Evolutionary conservation across 2,329 filamentous ascomycete species (phyloP).

Genomic region (Aureobasidium sp.): DNA sequence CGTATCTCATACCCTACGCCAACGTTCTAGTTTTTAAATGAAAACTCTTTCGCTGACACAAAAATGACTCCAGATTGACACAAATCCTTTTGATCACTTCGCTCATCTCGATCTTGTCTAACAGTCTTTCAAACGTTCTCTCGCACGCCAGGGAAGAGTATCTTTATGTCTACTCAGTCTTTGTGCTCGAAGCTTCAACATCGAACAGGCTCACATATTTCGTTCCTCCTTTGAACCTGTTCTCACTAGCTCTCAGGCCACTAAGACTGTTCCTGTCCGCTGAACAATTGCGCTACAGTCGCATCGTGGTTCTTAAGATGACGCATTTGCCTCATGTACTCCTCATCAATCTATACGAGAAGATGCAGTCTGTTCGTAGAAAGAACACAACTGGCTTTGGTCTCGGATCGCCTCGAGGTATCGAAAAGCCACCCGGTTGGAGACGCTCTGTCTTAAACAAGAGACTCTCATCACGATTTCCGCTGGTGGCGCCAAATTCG

Average conservation of each 20-base stretch:
- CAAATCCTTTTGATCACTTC: slow-evolving; percentile 74
- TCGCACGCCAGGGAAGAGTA: slow-evolving; percentile 65
- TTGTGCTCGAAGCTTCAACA: slow-evolving; percentile 46
- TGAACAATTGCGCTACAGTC: slow-evolving; percentile 54
- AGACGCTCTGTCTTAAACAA: slow-evolving; percentile 14
- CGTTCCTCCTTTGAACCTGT: slow-evolving; percentile 54
- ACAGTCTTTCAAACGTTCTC: slow-evolving; percentile 60
- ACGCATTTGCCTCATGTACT: slow-evolving; percentile 61
- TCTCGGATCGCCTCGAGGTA: background rate
- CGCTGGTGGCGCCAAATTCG: slow-evolving; percentile 20
- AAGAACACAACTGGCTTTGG: background rate
- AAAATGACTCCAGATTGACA: slow-evolving; percentile 44
- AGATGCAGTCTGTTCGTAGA: slow-evolving; percentile 14
- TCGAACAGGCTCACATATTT: slow-evolving; percentile 44
- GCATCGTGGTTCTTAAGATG: slow-evolving; percentile 52
- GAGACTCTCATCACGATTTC: slow-evolving; percentile 23
- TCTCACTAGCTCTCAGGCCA: slow-evolving; percentile 66
- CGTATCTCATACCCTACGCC: background rate
- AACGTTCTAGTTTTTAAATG: background rate
- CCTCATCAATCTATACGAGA: slow-evolving; percentile 63
- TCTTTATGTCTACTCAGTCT: slow-evolving; percentile 67
- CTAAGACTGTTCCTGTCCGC: slow-evolving; percentile 61
- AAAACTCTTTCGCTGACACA: background rate
- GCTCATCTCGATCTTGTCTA: slow-evolving; percentile 69
- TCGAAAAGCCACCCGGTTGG: slow-evolving; percentile 12